phyloP scores from a whole-genome alignment of 208 protist genomes.

The Leptomonas seymouri region DNA sequence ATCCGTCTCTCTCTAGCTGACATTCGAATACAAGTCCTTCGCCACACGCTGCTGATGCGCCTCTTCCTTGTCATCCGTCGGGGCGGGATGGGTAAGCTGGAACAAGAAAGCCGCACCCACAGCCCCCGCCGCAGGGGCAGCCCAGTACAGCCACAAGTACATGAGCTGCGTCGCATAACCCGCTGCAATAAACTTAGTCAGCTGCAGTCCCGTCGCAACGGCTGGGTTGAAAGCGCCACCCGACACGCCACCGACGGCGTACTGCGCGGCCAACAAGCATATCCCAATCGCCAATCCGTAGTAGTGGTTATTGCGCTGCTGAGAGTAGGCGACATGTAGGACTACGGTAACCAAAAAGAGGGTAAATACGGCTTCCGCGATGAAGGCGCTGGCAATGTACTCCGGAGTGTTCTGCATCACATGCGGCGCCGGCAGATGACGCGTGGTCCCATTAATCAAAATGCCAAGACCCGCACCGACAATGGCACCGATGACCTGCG shows the following conservation, averaged over 20 bases:
- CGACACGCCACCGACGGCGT: conserved; percentile 80
- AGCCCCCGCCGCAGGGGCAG: conserved; percentile 64
- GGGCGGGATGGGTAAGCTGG: conserved; percentile 73
- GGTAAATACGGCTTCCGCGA: conserved; percentile 73
- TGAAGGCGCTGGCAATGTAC: conserved; percentile 70
- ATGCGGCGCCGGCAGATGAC: conserved; percentile 72
- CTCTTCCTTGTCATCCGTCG: conserved; percentile 58
- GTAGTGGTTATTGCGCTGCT: conserved; percentile 74
- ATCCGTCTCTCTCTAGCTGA: not conserved
- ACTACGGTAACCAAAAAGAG: conserved; percentile 72
- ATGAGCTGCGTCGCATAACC: conserved; percentile 75
- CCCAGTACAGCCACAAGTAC: conserved; percentile 88
- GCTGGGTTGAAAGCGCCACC: conserved; percentile 86
- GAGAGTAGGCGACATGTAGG: conserved; percentile 80
- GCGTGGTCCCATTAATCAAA: conserved; percentile 62
- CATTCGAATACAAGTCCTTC: conserved; percentile 49
- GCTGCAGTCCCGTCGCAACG: conserved; percentile 69
- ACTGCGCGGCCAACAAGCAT: conserved; percentile 63
- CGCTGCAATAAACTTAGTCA: conserved; percentile 74
- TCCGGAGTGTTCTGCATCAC: conserved; percentile 65
- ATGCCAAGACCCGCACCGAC: conserved; percentile 62
- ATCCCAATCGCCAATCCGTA: conserved; percentile 86
- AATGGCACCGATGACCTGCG: conserved; percentile 77
- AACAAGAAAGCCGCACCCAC: conserved; percentile 70
- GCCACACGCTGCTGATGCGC: conserved; percentile 50